These are phyloP conservation scores for Suaeda aralocaspica DNA, from an alignment of 148 eudicot species.

Conservation along the genomic window DNA sequence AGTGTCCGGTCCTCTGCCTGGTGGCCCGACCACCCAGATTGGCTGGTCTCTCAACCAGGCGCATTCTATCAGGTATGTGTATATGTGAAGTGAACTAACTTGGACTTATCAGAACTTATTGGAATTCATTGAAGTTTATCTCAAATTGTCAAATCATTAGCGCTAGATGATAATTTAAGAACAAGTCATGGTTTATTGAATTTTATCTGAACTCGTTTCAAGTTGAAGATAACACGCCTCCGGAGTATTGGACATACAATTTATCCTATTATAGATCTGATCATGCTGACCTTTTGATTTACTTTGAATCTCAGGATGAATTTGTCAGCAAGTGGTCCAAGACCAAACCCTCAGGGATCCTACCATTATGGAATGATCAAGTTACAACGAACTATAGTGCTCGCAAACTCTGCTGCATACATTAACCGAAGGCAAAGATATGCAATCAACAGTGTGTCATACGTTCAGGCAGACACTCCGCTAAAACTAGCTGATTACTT, in stretches of 20 bases:
- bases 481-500: slow-evolving; percentile 85
- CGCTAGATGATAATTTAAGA: no score
- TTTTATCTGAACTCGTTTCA: neutral
- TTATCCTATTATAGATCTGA: no score
- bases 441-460: slow-evolving; percentile 86
- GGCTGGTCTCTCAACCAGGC: slow-evolving; percentile 74
- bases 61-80: slow-evolving; percentile 56
- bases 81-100: neutral
- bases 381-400: slow-evolving; percentile 62
- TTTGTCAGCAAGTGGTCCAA: slow-evolving; percentile 86
- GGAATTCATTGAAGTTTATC: no score
- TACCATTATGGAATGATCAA: slow-evolving; percentile 88
- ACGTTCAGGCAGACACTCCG: slow-evolving; percentile 63
- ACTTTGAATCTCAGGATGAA: slow-evolving; percentile 60
- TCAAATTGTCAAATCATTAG: no score
- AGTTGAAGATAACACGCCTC: neutral
- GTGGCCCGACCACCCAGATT: slow-evolving; percentile 68
- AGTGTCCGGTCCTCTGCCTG: slow-evolving; percentile 69
- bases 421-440: slow-evolving; percentile 83
- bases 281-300: neutral
- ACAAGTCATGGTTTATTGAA: no score
- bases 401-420: slow-evolving; percentile 77
- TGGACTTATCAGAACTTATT: no score
- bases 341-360: slow-evolving; percentile 97
- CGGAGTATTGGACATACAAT: neutral